Evolutionary conservation across 768 basidiomycete species (phyloP).

Genomic region (Russula foetens): DNA sequence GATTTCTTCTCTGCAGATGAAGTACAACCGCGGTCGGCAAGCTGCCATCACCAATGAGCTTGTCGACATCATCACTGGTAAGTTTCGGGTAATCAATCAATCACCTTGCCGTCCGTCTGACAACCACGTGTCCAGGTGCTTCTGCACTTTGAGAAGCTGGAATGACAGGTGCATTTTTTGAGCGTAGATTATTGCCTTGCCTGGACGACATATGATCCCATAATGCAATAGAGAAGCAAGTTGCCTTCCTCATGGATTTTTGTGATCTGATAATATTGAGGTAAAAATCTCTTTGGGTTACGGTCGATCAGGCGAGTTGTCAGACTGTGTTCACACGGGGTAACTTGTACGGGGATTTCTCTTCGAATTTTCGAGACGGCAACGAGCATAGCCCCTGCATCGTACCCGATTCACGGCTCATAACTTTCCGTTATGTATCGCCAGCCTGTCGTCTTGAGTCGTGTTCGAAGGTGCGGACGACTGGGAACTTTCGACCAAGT

Average conservation of each 20-base stretch:
- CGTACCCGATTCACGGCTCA: neutral
- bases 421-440: neutral
- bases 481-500: neutral
- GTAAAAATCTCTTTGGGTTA: neutral
- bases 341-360: neutral
- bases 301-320: neutral
- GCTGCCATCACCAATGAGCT: slow-evolving; percentile 95
- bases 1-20: slow-evolving; percentile 80
- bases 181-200: slow-evolving; percentile 5
- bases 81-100: slow-evolving; percentile 21
- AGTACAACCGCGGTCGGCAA: slow-evolving; percentile 98
- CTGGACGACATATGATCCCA: neutral
- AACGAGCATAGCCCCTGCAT: neutral
- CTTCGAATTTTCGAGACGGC: neutral
- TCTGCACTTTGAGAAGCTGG: slow-evolving; percentile 35
- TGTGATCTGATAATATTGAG: neutral
- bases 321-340: neutral
- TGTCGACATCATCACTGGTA: slow-evolving; percentile 88
- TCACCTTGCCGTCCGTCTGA: neutral
- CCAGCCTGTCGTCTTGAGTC: neutral
- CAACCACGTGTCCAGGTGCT: slow-evolving; percentile 31
- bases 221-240: slow-evolving; percentile 14
- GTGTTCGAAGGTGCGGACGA: neutral
- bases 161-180: neutral
- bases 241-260: neutral